Base-by-base conservation (phyloP, 257 asterid genomes). In the Verbascum thapsus region DNA sequence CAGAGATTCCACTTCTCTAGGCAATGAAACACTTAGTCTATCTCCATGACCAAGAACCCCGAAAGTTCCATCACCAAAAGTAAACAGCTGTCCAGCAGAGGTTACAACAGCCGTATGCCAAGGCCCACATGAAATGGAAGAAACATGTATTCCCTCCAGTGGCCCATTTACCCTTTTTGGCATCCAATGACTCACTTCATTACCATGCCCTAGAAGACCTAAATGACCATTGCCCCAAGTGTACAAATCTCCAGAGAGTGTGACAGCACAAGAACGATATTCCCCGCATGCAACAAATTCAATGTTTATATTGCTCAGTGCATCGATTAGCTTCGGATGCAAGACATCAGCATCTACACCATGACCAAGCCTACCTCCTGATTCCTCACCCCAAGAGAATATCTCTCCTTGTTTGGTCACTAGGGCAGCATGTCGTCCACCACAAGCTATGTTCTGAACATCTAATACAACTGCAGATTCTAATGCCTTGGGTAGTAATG, bases 51-150 rank as follows among this genome's bases (percentile, higher is more conserved):
- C 98, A 64, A 90, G 96, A 78, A 80, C 98, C 16, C 88, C 98
- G 68, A 90, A 90, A 50, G 96, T 90, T 72, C 98, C 98, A 70
- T 90, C 95, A 47, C 98, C 97, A 16, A 81, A 90, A 69, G 97
- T 90, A 76, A 87, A 87, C 72, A 90, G 77, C 72, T 90, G 97
- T 60, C 98, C 98, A 20, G 98, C 87, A 72, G 98, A 90, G 73
- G 98, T 85, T 68, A 90, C 98, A 54, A 90, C 87, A 67, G 98
- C 98, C 55, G 94, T 90, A 79, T 90, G 94, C 98, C 98, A 90
- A 57, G 96, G 98, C 17, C 98, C 98, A 67, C 98, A 90, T 19
- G 96, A 76, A 77, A 90, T 84, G 8, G 79, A 87, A 43, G 96
- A 90, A 64, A 85, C 95, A 19, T 84, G 98, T 74, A 90, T 78